These are phyloP conservation scores for Leccinum griseonigrum DNA, from an alignment of 1,284 basidiomycete species.

Conservation along the genomic window DNA sequence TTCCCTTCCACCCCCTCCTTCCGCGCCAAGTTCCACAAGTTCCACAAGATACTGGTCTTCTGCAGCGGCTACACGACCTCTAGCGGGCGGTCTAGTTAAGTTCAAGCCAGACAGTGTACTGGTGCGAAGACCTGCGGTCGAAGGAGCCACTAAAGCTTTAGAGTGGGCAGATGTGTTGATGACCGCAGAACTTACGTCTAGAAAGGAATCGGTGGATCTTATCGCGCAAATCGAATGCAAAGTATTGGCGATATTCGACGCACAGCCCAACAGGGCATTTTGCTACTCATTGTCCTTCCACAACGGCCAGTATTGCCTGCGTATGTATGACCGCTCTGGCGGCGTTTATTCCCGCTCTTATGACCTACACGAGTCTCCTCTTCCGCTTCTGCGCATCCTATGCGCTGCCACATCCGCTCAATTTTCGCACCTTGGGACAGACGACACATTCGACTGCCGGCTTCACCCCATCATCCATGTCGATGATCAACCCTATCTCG, in stretches of 20 bases:
- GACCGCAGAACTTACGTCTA: neutral
- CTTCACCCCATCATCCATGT: neutral
- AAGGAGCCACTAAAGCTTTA: neutral
- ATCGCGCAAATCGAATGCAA: neutral
- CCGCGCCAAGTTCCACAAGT: too few species aligned
- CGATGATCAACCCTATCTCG: neutral
- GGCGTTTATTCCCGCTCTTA: neutral
- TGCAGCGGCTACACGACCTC: neutral
- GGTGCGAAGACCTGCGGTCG: neutral
- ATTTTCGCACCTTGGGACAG: neutral
- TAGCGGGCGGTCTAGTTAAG: neutral
- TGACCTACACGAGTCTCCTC: neutral
- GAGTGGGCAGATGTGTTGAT: neutral
- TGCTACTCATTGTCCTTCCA: neutral
- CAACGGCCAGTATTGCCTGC: neutral
- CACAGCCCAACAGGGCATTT: neutral
- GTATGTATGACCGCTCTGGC: neutral
- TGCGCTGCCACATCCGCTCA: neutral
- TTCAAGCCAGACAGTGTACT: neutral
- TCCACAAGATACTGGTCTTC: neutral
- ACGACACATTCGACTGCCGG: neutral
- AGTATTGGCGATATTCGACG: neutral
- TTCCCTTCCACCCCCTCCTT: too few species aligned
- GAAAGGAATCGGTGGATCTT: neutral
- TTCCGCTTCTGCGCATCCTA: neutral